Base-by-base conservation (phyloP, 805 yeast species). In the Saccharomycopsis selenospora region DNA sequence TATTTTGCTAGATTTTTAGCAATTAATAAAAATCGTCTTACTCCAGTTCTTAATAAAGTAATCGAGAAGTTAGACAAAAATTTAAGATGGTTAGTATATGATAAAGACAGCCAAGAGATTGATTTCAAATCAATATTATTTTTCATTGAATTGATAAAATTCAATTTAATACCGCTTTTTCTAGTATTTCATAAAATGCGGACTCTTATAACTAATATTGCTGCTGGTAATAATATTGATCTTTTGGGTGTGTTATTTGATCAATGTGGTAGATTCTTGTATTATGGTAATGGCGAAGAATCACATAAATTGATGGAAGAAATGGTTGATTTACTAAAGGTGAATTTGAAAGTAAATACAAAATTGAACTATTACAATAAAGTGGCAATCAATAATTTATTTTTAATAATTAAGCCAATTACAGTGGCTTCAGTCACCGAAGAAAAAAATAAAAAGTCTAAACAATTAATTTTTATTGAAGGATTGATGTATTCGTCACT, bases 141-240 rank as follows among this genome's bases (percentile, higher is more conserved):
- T 56, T 80, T 85, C 55, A 68, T 79, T 43, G 96, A 90, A 58
- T 67, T 89, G 66, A 76, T 83, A 27, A 87, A 85, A 59, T 89
- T 89, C 61, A 78, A 75, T 55, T 62, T 88, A 52, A 69, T 88
- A 13, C 91, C 95, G 0, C 66, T 71, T n/a, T 81, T 79, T 61
- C 71, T 82, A 50, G 69, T 82, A 10, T 83, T 87, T 60, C 90
- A 88, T 62, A 84, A 82, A 59, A 72, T 89, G 42, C 71, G 87
- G 56, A 65, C 72, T 1, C 65, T 86, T 55, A 75, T 84, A 1
- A 57, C 77, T 47, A 73, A 75, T 46, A 57, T 78, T 29, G 58
- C 73, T 17, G 68, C 73, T 4, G 68, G 72, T 0, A 71, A 79
- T 6, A 85, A 83, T 59, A 73, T 85, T 50, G 95, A 85, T 56